Evolutionary conservation across 306 rosid genomes (phyloP), one percentile per base, ranked within the genome.

Genomic region (Lablab purpureus): DNA sequence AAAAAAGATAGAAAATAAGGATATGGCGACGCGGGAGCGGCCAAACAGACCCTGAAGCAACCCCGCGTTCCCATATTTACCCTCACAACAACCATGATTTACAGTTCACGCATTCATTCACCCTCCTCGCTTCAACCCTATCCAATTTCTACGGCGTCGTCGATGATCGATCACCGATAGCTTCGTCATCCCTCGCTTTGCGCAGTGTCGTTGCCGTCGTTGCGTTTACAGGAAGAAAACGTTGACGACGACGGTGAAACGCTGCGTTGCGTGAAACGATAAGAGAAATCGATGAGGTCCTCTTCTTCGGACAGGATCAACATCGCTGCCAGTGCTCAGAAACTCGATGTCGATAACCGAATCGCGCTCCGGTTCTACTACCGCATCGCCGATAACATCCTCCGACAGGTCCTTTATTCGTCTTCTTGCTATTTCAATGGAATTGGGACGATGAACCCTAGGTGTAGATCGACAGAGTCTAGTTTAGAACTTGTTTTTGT

Each of bases 321-420:
- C 88, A 85, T 94, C 73, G 92, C 97, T 54, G 92, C 89, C 17
- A 77, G 88, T 56, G 88, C 99, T 68, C 97, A 85, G 85, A 85
- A 77, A 52, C 84, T 91, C 47, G 91, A 82, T 25, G 97, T 94
- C 47, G 97, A 94, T 41, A 86, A 94, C 64, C 88, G 97, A 72
- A 91, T 94, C 81, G 69, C 97, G 10, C 92, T 94, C 22, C 92
- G 95, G 4, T 89, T 87, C 66, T 94, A 94, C 82, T 79, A 74
- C 25, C 91, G 99, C 81, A 91, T 94, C 83, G 97, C 99, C 3
- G 94, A 94, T 75, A 94, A 89, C 79, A 78, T 94, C 67, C 92
- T 92, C 87, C 88, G 85, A 79, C 99, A 94, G 99, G 99, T 94
- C 43, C 34, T 50, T 67, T 23, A 50, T 23, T 63, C 56, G 2